Percentiles rank a stretch among this genome's conserved stretches.
These are phyloP conservation scores for Brettanomyces anomalus DNA, from an alignment of 805 yeast genomes.

Conservation along the genomic window DNA sequence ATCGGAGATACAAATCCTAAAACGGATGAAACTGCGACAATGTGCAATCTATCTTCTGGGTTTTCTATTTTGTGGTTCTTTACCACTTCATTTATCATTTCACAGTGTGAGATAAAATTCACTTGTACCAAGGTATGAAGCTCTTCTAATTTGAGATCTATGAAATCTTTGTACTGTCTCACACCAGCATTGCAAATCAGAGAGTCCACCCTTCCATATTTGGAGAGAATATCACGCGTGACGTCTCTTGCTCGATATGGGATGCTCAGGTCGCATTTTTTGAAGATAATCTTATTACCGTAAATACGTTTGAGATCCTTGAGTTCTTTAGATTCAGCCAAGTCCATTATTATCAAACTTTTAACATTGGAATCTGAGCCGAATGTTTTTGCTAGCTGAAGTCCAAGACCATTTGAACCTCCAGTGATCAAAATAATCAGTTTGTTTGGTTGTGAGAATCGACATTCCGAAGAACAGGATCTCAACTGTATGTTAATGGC, in stretches of 20 bases:
- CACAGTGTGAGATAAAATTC: conserved; percentile 36
- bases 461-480: not conserved
- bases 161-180: conserved; percentile 27
- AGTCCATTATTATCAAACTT: conserved; percentile 27
- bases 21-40: conserved; percentile 38
- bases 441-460: not conserved
- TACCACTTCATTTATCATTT: conserved; percentile 26
- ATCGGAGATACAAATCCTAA: conserved; percentile 41
- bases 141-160: conserved; percentile 16
- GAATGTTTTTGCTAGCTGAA: conserved; percentile 24
- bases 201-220: conserved; percentile 17
- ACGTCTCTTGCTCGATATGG: conserved; percentile 5
- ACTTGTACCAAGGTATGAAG: conserved; percentile 28
- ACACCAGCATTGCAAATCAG: conserved; percentile 43
- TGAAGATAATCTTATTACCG: conserved; percentile 16
- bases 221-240: conserved; percentile 18
- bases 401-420: conserved; percentile 44
- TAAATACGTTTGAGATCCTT: not conserved
- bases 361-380: conserved; percentile 3
- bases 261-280: conserved; percentile 18
- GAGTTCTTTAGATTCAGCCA: conserved; percentile 12
- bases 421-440: conserved; percentile 29
- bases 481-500: conserved; percentile 7
- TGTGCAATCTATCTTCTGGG: conserved; percentile 24
- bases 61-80: conserved; percentile 12